Conservation (phyloP, 495 filamentous ascomycete species). For the Letharia columbiana region DNA sequence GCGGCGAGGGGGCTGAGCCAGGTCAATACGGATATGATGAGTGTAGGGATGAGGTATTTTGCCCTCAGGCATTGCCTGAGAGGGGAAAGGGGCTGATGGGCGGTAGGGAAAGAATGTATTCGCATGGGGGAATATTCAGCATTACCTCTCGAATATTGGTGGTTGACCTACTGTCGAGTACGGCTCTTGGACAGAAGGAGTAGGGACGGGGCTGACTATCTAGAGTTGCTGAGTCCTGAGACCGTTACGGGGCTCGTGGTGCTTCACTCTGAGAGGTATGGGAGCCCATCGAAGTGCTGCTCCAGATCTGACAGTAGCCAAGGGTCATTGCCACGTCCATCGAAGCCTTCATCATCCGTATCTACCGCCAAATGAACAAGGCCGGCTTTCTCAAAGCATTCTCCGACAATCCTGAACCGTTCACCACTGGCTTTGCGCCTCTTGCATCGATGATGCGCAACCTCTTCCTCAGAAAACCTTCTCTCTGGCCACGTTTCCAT, state of each 20-base stretch:
- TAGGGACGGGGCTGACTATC: conserved; percentile 21
- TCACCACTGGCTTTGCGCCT: conserved; percentile 82
- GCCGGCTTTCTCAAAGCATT: conserved; percentile 91
- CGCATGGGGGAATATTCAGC: conserved; percentile 83
- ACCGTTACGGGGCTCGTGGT: conserved; percentile 83
- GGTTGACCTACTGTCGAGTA: conserved; percentile 78
- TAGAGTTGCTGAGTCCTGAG: conserved; percentile 64
- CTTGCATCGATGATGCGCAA: conserved; percentile 88
- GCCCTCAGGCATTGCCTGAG: not conserved
- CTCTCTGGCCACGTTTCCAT: conserved; percentile 93
- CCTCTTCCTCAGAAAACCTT: conserved; percentile 78
- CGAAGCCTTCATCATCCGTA: conserved; percentile 90
- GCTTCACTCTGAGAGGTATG: conserved; percentile 73
- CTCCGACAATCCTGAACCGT: conserved; percentile 88
- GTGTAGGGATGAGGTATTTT: conserved; percentile 57
- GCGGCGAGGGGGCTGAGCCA: conserved; percentile 77
- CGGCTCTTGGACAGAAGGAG: conserved; percentile 5
- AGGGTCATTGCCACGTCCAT: conserved; percentile 77
- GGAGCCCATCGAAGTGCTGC: not conserved
- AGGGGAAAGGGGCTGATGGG: conserved; percentile 1
- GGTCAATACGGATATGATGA: conserved; percentile 91
- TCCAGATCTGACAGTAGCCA: conserved; percentile 19
- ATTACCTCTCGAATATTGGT: conserved; percentile 93
- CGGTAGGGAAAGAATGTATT: conserved; percentile 74
- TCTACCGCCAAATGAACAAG: conserved; percentile 91